These are phyloP conservation scores for Phytophthora lateralis DNA, from an alignment of 352 stramenopile species.

Conservation along the genomic window DNA sequence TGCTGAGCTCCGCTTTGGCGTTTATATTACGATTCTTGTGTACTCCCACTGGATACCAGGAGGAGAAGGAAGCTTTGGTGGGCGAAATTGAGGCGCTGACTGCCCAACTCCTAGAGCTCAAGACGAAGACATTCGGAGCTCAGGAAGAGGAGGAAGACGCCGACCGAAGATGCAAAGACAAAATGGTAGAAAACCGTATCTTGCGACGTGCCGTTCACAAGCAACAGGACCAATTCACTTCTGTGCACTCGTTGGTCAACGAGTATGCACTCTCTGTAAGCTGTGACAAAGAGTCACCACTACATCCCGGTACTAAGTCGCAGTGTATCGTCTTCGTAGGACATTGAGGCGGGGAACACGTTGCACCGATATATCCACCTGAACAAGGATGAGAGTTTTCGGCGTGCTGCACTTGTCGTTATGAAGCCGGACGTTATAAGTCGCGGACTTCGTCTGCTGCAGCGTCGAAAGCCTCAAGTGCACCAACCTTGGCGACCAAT, in stretches of 20 bases:
- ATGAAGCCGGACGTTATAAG: constrained; percentile 41
- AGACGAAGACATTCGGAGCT: constrained; percentile 21
- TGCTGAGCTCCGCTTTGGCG: neutral
- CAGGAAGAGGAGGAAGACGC: constrained; percentile 18
- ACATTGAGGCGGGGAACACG: constrained; percentile 18
- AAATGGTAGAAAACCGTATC: constrained; percentile 22
- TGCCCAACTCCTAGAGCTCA: constrained; percentile 31
- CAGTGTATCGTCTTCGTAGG: constrained; percentile 1
- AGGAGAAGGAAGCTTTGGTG: constrained; percentile 39
- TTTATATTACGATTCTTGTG: neutral
- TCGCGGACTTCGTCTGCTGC: constrained; percentile 37
- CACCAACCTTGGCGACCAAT: constrained; percentile 32
- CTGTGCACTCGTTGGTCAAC: constrained; percentile 34
- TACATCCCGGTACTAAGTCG: neutral
- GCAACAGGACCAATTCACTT: constrained; percentile 35
- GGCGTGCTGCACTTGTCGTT: constrained; percentile 26
- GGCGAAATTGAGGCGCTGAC: constrained; percentile 2
- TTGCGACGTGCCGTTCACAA: constrained; percentile 20
- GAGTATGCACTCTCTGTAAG: constrained; percentile 39
- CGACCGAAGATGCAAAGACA: constrained; percentile 14
- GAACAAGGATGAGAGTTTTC: constrained; percentile 25
- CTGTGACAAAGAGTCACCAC: neutral
- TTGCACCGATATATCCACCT: constrained; percentile 50
- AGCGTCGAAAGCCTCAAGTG: constrained; percentile 37
- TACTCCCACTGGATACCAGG: constrained; percentile 3